Conservation (phyloP, 2,329 filamentous ascomycete genomes). For the Penicillium hesseltinei region DNA sequence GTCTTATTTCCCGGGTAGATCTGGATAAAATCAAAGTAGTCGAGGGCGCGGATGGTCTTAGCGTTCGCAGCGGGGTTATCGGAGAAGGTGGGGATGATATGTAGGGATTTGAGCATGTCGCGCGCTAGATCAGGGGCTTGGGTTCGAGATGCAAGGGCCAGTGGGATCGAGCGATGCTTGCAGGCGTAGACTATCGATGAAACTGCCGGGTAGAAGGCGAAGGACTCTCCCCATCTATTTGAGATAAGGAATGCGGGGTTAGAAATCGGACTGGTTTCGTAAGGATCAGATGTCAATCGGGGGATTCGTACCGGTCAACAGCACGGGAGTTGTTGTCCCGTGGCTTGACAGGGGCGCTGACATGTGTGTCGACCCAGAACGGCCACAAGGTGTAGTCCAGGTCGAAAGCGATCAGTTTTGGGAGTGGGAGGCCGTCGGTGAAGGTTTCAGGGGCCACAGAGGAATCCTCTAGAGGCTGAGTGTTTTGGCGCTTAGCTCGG, state of each 20-base stretch:
- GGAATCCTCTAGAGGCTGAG: conserved; percentile 35
- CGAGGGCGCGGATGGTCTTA: conserved; percentile 50
- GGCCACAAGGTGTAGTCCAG: conserved; percentile 99
- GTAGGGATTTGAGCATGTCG: conserved; percentile 74
- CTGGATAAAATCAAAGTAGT: conserved; percentile 58
- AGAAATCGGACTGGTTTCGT: neutral
- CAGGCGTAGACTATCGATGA: conserved; percentile 65
- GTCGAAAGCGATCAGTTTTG: conserved; percentile 85
- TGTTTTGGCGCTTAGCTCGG: conserved; percentile 36
- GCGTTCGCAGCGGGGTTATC: conserved; percentile 41
- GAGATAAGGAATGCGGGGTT: conserved; percentile 5
- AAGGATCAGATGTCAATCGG: neutral
- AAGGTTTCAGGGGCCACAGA: conserved; percentile 54
- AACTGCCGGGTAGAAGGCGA: conserved; percentile 69
- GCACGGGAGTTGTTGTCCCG: conserved; percentile 52
- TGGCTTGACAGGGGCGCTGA: conserved; percentile 69
- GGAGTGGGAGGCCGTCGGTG: conserved; percentile 68
- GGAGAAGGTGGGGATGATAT: conserved; percentile 52
- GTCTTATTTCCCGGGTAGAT: conserved; percentile 76
- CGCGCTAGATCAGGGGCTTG: conserved; percentile 73
- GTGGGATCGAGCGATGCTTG: conserved; percentile 50
- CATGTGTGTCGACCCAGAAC: conserved; percentile 96
- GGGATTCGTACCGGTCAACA: conserved; percentile 38
- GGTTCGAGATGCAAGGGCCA: conserved; percentile 80
- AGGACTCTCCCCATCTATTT: conserved; percentile 60